Evolutionary conservation across 441 rosid genomes (phyloP), one percentile per base, ranked within the genome.

Genomic region (Pelargonium citronellum): DNA sequence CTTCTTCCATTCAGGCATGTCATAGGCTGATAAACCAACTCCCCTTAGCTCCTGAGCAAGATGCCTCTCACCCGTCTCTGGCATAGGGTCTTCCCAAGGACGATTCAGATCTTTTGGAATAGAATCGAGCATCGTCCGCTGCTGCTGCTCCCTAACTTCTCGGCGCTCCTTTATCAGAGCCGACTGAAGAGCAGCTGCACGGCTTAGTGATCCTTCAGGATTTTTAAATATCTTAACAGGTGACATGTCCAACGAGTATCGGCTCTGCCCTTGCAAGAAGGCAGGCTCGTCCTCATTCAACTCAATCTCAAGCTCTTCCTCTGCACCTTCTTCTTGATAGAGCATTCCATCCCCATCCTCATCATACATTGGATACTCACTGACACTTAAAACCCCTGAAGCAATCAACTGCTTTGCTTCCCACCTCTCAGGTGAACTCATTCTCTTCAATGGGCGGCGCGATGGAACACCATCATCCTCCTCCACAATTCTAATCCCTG

Each of bases 261-360:
- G 81, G 30, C 91, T 89, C 73, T 91, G 94, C 67, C 96, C 97
- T 70, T 88, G 92, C 74, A 91, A 82, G 76, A 91, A 91, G 16
- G 92, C 88, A 60, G 96, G 97, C 78, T 89, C 97, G 27, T 89
- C 96, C 67, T 89, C 96, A 22, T 89, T 91, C 79, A 89, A 71
- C 86, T 88, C 97, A 76, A 89, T 86, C 83, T 91, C 96, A 78
- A 91, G 97, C 79, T 91, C 94, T 74, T 91, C 96, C 88, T 91
- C 96, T 65, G 89, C 94, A 44, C 92, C 94, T 81, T 91, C 96
- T 73, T 91, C 96, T 76, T 89, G 89, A 74, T 89, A 89, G 65
- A 84, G 74, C 83, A 91, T 53, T 46, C 94, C 97, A 83, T 91
- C 96, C 24, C 87, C 90, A 17, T 91, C 96, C 15, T 89, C 92